These are phyloP conservation scores for Pugionium dolabratum DNA, from an alignment of 345 rosid species.

Conservation along the genomic window DNA sequence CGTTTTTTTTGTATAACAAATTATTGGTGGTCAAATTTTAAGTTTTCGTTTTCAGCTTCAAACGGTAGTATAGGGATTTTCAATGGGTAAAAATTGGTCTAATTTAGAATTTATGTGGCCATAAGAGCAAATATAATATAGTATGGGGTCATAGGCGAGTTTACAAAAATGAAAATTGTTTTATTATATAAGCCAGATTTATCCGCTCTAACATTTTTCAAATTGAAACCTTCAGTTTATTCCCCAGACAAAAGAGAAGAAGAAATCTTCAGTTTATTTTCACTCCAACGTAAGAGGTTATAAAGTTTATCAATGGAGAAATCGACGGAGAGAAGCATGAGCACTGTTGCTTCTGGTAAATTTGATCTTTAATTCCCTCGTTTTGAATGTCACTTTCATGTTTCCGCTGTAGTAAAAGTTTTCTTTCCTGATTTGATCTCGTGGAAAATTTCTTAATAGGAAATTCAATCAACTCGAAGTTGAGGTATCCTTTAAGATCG, in stretches of 20 bases:
- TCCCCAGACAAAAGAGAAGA: background rate
- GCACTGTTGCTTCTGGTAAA: slow-evolving; percentile 51
- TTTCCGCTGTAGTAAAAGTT: background rate
- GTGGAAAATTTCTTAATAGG: slow-evolving; percentile 20
- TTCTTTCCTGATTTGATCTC: background rate
- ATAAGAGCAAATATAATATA: background rate
- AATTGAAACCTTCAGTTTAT: slow-evolving; percentile 24
- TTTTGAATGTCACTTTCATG: background rate
- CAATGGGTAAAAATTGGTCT: background rate
- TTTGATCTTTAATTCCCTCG: background rate
- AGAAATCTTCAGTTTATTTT: background rate
- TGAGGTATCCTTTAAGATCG: slow-evolving; percentile 81
- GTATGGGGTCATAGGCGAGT: slow-evolving; percentile 1
- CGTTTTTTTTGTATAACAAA: too few species aligned
- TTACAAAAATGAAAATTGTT: background rate
- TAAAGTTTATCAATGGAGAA: slow-evolving; percentile 35
- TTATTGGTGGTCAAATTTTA: too few species aligned
- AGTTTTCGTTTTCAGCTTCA: too few species aligned
- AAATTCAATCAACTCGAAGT: slow-evolving; percentile 58
- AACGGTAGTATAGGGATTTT: too few species aligned
- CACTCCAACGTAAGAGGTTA: background rate
- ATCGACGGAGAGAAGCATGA: slow-evolving; percentile 48
- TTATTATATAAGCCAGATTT: slow-evolving; percentile 21
- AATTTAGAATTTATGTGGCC: background rate
- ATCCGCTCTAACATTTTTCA: slow-evolving; percentile 30